Conservation (phyloP, 2,329 filamentous ascomycete species). For the Amesomyces nigricolor region DNA sequence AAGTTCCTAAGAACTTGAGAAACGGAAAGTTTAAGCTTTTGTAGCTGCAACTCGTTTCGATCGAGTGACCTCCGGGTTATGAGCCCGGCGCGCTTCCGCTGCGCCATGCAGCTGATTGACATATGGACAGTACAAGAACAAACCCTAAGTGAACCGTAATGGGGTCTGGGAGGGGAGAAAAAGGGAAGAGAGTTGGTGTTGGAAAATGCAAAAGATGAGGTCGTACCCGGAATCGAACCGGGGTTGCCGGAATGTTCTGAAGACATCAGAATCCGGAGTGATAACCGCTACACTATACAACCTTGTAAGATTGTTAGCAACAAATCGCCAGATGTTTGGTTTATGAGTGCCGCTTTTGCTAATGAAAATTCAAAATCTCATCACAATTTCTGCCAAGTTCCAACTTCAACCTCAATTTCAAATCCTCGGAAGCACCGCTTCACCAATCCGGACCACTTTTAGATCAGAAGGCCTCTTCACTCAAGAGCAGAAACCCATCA, state of each 20-base stretch:
- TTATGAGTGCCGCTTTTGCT: too few species aligned
- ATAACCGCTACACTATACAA: constrained; percentile 23
- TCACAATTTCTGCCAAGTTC: background rate
- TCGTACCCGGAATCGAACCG: constrained; percentile 22
- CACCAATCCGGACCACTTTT: too few species aligned
- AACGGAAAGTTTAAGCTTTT: background rate
- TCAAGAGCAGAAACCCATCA: too few species aligned
- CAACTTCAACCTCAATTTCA: background rate
- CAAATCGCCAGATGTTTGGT: too few species aligned
- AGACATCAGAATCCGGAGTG: constrained; percentile 18
- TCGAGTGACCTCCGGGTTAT: constrained; percentile 16
- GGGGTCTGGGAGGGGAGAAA: too few species aligned
- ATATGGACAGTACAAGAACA: background rate
- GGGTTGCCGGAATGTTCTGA: constrained; percentile 18
- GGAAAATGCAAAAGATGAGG: constrained; percentile 9
- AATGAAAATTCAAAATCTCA: too few species aligned
- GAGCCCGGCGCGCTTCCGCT: constrained; percentile 16
- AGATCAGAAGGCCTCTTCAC: too few species aligned
- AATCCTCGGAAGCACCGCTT: too few species aligned
- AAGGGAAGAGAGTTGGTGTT: too few species aligned
- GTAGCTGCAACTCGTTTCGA: constrained; percentile 14
- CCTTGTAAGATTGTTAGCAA: background rate
- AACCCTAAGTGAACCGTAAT: background rate
- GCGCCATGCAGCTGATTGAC: constrained; percentile 11
- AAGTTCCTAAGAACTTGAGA: too few species aligned